Evolutionary conservation across 2,329 filamentous ascomycete species (phyloP).

Genomic region (Fusarium tuaranense): DNA sequence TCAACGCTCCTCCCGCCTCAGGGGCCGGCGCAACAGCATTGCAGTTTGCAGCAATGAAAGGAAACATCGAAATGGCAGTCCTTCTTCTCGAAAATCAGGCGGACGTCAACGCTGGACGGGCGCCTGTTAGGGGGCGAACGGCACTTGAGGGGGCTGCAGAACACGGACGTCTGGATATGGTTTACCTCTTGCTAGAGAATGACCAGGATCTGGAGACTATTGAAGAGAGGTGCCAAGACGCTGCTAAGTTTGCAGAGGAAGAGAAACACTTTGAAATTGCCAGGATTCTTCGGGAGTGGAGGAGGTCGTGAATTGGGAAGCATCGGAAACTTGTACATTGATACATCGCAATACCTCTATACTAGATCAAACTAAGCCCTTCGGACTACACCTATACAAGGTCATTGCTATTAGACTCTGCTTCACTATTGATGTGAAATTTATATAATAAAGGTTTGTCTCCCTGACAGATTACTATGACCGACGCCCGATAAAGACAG

Average conservation of each 20-base stretch:
- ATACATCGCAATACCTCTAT: neutral
- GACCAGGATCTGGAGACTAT: neutral
- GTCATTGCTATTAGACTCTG: too few species aligned
- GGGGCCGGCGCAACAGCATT: neutral
- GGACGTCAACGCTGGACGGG: neutral
- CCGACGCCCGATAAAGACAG: too few species aligned
- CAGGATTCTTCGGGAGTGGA: neutral
- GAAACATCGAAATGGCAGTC: neutral
- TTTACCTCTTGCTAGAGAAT: neutral
- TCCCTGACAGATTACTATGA: too few species aligned
- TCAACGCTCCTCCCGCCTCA: neutral
- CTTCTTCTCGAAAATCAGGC: neutral
- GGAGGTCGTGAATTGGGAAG: neutral
- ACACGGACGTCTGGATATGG: neutral
- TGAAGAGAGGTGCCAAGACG: neutral
- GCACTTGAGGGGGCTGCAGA: neutral
- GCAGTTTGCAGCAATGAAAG: neutral
- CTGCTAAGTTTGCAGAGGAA: neutral
- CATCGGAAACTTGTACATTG: neutral
- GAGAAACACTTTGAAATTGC: neutral
- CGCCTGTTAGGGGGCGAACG: rapidly evolving
- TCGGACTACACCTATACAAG: too few species aligned
- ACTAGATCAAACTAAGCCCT: too few species aligned
- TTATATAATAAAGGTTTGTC: too few species aligned
- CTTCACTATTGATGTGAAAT: too few species aligned